Conservation (phyloP, 139 green algal genomes). For the Micractinium sp. region DNA sequence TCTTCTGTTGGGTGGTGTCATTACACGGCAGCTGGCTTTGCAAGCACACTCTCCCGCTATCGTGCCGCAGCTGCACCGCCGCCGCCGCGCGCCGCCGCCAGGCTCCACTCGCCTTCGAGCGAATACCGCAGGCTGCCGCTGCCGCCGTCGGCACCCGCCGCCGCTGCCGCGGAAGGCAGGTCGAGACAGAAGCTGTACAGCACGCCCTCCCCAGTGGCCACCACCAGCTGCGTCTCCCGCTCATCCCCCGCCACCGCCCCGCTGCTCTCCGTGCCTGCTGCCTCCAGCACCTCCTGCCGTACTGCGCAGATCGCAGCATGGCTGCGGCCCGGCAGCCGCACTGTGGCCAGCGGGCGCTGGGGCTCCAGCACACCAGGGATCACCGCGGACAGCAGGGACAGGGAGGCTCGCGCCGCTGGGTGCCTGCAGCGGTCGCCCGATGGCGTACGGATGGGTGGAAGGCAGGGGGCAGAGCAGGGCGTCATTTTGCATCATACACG, state of each 20-base stretch:
- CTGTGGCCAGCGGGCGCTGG: constrained; percentile 57
- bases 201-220: constrained; percentile 63
- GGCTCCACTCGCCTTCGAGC: constrained; percentile 25
- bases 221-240: constrained; percentile 43
- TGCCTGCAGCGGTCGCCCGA: constrained; percentile 21
- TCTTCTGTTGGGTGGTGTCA: too few species aligned
- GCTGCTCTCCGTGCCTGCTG: background rate
- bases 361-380: constrained; percentile 67
- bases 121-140: background rate
- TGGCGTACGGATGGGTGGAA: background rate
- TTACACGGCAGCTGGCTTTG: too few species aligned
- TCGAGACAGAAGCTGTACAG: constrained; percentile 51
- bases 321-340: constrained; percentile 53
- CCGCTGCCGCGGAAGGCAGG: background rate
- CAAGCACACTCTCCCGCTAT: too few species aligned
- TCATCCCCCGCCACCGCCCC: background rate
- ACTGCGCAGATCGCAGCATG: constrained; percentile 49
- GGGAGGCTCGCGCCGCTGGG: constrained; percentile 31
- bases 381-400: constrained; percentile 60
- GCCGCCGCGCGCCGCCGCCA: background rate
- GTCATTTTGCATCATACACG: background rate
- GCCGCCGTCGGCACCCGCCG: background rate
- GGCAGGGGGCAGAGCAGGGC: background rate
- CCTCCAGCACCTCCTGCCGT: background rate
- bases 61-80: background rate